phyloP scores from a whole-genome alignment of 1,284 basidiomycete genomes.

The Cutaneotrichosporon sp. region DNA sequence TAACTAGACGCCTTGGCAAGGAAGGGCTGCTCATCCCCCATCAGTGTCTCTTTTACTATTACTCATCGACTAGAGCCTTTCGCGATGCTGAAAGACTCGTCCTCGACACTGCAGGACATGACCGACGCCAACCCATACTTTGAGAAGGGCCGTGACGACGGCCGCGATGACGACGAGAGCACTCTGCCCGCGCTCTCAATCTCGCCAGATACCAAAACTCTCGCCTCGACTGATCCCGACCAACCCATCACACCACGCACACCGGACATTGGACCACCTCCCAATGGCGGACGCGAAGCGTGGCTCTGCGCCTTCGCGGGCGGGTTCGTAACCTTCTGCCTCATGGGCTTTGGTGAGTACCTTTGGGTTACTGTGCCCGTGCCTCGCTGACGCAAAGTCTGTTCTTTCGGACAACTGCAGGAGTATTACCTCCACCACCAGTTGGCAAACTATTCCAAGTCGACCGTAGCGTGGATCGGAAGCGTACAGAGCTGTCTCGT shows the following conservation, averaged over 20 bases:
- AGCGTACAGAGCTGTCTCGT: constrained; percentile 37
- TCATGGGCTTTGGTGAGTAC: constrained; percentile 49
- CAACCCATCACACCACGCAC: background rate
- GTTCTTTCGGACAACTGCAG: constrained; percentile 45
- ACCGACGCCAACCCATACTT: background rate
- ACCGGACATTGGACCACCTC: constrained; percentile 38
- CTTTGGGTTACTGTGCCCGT: too few species aligned
- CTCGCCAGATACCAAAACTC: background rate
- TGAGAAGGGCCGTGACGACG: background rate
- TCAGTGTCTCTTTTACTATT: background rate
- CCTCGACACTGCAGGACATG: constrained; percentile 1
- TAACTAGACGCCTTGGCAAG: background rate
- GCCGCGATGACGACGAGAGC: background rate
- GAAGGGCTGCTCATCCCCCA: background rate
- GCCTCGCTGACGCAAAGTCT: constrained; percentile 35
- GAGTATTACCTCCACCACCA: constrained; percentile 44
- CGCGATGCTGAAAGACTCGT: constrained; percentile 8
- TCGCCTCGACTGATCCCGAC: constrained; percentile 2
- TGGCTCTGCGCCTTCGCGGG: constrained; percentile 44
- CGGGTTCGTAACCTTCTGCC: constrained; percentile 45
- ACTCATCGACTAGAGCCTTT: background rate
- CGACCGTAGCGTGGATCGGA: constrained; percentile 47
- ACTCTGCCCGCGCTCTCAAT: background rate
- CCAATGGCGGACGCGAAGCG: constrained; percentile 48
- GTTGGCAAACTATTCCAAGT: constrained; percentile 35